phyloP scores from a whole-genome alignment of 441 rosid genomes.

The Breynia disticha region DNA sequence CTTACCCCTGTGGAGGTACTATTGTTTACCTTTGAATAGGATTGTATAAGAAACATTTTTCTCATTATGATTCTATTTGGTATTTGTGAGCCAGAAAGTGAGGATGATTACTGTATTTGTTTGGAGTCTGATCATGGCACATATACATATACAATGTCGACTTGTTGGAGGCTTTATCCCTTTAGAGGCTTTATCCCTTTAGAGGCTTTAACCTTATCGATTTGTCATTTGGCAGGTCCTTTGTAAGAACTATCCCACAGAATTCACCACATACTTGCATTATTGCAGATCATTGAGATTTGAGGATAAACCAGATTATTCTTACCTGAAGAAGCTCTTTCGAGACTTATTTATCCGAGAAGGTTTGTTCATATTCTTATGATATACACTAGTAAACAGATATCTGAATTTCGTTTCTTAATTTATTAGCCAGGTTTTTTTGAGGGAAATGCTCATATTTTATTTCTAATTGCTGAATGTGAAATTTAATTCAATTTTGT shows the following conservation, averaged over 20 bases:
- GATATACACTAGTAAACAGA: not conserved
- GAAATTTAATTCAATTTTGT: not conserved
- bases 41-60: not conserved
- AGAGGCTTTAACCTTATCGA: not conserved
- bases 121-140: too few relatives aligned
- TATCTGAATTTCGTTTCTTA: too few relatives aligned
- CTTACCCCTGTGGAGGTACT: slow-evolving; percentile 69
- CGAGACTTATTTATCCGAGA: slow-evolving; percentile 92
- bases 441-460: not conserved
- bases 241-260: slow-evolving; percentile 80
- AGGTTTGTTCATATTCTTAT: slow-evolving; percentile 30
- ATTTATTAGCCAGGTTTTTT: too few relatives aligned
- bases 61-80: too few relatives aligned
- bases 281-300: slow-evolving; percentile 88
- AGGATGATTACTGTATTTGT: too few relatives aligned
- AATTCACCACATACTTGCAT: slow-evolving; percentile 85
- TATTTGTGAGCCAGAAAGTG: too few relatives aligned
- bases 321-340: slow-evolving; percentile 88
- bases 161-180: not conserved
- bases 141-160: too few relatives aligned
- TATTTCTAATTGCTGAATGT: not conserved
- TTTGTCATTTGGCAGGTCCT: slow-evolving; percentile 46
- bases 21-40: not conserved
- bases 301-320: slow-evolving; percentile 94
- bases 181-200: too few relatives aligned